These are phyloP conservation scores for Beauveria bassiana DNA, from an alignment of 2,329 filamentous ascomycete genomes.

Conservation along the genomic window DNA sequence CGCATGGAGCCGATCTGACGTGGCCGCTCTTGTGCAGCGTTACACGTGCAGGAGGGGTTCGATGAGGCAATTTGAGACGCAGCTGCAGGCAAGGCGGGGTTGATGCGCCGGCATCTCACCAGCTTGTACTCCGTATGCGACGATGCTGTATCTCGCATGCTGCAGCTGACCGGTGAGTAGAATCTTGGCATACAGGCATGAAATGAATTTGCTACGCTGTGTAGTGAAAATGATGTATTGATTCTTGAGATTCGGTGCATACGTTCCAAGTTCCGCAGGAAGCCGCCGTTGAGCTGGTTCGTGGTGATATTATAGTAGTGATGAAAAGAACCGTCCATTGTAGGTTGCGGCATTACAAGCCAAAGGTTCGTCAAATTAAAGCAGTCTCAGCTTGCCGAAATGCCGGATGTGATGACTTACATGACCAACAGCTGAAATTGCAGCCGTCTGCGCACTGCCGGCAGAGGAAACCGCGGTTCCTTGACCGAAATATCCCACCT, in stretches of 20 bases:
- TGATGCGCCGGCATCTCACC: not conserved
- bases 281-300: too few relatives aligned
- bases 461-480: not conserved
- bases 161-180: not conserved
- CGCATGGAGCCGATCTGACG: slow-evolving; percentile 6
- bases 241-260: too few relatives aligned
- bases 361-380: too few relatives aligned
- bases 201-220: not conserved
- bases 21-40: not conserved
- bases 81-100: not conserved
- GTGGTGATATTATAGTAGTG: too few relatives aligned
- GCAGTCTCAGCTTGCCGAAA: not conserved
- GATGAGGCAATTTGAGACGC: not conserved
- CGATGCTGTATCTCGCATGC: not conserved
- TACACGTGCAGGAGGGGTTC: not conserved
- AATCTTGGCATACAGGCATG: not conserved
- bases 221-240: not conserved
- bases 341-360: too few relatives aligned
- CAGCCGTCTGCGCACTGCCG: not conserved
- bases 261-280: too few relatives aligned
- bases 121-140: not conserved
- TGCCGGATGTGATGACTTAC: not conserved
- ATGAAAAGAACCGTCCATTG: too few relatives aligned
- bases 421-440: not conserved
- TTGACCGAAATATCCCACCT: not conserved